A percentile compares a stretch with the other conserved stretches of the same genome.
Evolutionary conservation across 176 grass and related monocot species (phyloP).

Genomic region (Triticum turgidum): DNA sequence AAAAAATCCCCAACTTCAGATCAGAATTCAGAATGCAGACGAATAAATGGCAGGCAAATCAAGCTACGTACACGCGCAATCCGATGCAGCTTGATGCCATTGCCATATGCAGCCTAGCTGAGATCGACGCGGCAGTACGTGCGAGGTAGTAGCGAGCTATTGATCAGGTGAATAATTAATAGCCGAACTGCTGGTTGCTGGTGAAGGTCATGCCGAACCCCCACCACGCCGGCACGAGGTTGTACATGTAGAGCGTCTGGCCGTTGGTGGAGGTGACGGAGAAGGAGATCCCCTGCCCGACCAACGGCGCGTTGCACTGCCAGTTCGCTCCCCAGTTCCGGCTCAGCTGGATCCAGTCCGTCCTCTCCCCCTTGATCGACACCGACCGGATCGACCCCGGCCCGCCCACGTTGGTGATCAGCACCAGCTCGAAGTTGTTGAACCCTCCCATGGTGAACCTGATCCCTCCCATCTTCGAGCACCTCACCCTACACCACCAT

Average conservation of each 20-base stretch:
- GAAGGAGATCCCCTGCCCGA: slow-evolving; percentile 52
- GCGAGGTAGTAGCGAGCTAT: background rate
- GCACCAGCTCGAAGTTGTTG: slow-evolving; percentile 44
- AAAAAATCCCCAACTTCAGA: background rate
- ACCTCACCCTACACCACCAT: slow-evolving; percentile 25
- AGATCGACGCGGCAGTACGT: too few species aligned
- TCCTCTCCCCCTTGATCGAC: slow-evolving; percentile 49
- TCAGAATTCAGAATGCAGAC: background rate
- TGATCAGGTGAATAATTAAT: slow-evolving; percentile 7
- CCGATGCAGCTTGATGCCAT: background rate
- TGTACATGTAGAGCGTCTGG: slow-evolving; percentile 31
- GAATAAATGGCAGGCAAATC: background rate
- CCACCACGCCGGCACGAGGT: slow-evolving; percentile 45
- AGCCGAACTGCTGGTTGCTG: slow-evolving; percentile 41
- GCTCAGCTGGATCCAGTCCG: slow-evolving; percentile 38
- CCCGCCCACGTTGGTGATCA: slow-evolving; percentile 54
- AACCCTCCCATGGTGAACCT: slow-evolving; percentile 39
- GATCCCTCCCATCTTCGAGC: slow-evolving; percentile 37
- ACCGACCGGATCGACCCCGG: slow-evolving; percentile 40
- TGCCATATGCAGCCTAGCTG: background rate
- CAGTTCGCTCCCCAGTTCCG: slow-evolving; percentile 66
- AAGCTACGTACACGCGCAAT: background rate
- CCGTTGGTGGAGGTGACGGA: slow-evolving; percentile 39
- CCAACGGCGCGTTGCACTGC: slow-evolving; percentile 40
- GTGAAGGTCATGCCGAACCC: slow-evolving; percentile 41